Percentiles rank a stretch among this genome's conserved stretches.
Evolutionary conservation across 78 protist genomes (phyloP).

Genomic region (Pirum gemmata): DNA sequence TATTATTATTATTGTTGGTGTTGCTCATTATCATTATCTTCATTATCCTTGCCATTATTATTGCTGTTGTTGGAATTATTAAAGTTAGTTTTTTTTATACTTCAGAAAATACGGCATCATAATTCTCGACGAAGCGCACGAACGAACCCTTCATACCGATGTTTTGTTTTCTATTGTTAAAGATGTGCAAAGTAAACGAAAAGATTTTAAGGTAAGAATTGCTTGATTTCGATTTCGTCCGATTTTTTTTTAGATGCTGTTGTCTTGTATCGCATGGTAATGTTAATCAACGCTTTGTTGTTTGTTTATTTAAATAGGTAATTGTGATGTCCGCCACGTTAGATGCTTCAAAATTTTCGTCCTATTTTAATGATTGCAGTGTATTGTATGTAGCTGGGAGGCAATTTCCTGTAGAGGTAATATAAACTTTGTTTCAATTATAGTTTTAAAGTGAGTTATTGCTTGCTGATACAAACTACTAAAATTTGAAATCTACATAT

Average conservation of each 20-base stretch:
- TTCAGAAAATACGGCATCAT: constrained; percentile 67
- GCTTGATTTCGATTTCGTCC: no score
- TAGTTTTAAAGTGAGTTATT: no score
- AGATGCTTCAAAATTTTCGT: constrained; percentile 91
- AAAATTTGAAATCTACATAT: no score
- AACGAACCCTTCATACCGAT: constrained; percentile 78
- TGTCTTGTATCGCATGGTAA: constrained; percentile 90
- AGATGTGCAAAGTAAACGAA: neutral
- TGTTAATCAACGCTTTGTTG: no score
- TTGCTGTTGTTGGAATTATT: no score
- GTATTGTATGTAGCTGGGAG: constrained; percentile 90
- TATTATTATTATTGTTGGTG: no score
- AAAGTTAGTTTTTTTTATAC: neutral
- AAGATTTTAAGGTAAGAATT: constrained; percentile 42
- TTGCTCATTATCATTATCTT: no score
- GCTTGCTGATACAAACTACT: no score
- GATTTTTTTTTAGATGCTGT: constrained; percentile 51
- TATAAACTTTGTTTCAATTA: no score
- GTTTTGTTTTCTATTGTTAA: constrained; percentile 47
- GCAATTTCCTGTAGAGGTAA: constrained; percentile 82
- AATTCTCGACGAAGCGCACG: constrained; percentile 97
- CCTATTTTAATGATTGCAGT: constrained; percentile 80
- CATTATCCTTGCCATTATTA: no score
- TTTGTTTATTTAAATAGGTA: constrained; percentile 63
- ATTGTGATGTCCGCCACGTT: constrained; percentile 97